Evolutionary conservation across 352 stramenopile species (phyloP).

Genomic region (Globisporangium paroecandrum): DNA sequence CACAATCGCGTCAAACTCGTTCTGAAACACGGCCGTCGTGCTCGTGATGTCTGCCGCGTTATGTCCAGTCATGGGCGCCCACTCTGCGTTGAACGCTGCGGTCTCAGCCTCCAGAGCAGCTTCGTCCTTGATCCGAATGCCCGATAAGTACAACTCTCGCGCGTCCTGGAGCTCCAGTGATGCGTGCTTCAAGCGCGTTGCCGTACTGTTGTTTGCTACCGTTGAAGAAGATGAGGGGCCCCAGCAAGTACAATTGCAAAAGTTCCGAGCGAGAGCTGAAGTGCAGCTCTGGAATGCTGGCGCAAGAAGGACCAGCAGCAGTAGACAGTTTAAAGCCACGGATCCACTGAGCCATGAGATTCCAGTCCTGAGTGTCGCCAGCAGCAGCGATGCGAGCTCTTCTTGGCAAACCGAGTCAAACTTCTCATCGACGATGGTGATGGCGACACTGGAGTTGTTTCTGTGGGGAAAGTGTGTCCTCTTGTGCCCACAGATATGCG

Average conservation of each 20-base stretch:
- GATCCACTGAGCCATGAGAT: constrained; percentile 20
- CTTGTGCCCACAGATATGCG: constrained; percentile 15
- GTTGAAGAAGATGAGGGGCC: background rate
- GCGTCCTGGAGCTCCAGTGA: constrained; percentile 20
- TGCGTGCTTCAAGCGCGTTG: background rate
- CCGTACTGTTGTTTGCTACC: background rate
- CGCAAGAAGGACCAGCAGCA: constrained; percentile 21
- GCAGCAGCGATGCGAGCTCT: constrained; percentile 24
- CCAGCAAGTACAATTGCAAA: constrained; percentile 5
- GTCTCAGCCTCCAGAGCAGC: constrained; percentile 8
- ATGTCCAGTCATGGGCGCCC: constrained; percentile 19
- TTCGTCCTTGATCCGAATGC: constrained; percentile 18
- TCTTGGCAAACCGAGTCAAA: constrained; percentile 24
- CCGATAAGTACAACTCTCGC: constrained; percentile 23
- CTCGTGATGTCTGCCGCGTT: background rate
- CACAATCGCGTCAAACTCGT: constrained; percentile 62
- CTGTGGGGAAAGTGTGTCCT: background rate
- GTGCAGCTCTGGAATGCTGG: constrained; percentile 11
- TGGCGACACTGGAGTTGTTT: background rate
- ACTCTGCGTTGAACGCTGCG: constrained; percentile 26
- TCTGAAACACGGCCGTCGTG: constrained; percentile 23
- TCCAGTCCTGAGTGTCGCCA: constrained; percentile 11
- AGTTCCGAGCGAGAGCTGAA: background rate
- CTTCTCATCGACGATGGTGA: background rate
- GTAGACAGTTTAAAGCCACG: constrained; percentile 12